Evolutionary conservation across 106 monocot species (phyloP), one percentile per base, ranked within the genome.

Genomic region (Gastrodia elata): DNA sequence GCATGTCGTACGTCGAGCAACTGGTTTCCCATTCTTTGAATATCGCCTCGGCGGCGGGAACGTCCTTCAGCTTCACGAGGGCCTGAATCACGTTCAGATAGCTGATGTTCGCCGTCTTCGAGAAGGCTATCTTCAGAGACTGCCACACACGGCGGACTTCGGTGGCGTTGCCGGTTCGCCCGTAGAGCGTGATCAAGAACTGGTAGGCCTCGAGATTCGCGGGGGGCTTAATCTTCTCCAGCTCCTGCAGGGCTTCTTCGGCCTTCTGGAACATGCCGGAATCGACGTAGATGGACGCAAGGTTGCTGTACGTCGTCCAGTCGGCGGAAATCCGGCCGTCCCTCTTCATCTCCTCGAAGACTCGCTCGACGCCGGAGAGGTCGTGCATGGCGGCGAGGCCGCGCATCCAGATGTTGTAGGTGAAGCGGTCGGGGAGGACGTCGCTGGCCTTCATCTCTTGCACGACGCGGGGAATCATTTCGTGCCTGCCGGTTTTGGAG

Each of bases 391-490:
- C 90, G 52, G 98, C 88, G 46, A 98, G 88, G 37, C 81, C 78
- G 57, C 93, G 82, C 91, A 98, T 98, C 98, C 98, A 98, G 38
- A 98, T 86, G 77, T 98, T 98, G 64, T 82, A 98, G 27, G 98
- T 93, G 72, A 74, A 93, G 59, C 87, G 82, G 80, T 98, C 93
- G 3, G 84, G 98, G 71, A 90, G 73, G 3, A 98, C 71, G 74
- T 89, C 91, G 76, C 83, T 77, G 16, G 77, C 80, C 73, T 93
- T 98, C 98, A 98, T 98, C 77, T 98, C 91, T 73, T 88, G 91
- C 42, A 98, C 87, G 74, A 93, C 77, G 40, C 76, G 40, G 38
- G 98, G 83, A 44, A 98, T 83, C 59, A 78, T 93, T 67, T 91
- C 91, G 8, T 73, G 78, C 22, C 85, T 82, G 64, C 82, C 64